Conservation (phyloP, 75 land plant genomes). For the Picea glauca region DNA sequence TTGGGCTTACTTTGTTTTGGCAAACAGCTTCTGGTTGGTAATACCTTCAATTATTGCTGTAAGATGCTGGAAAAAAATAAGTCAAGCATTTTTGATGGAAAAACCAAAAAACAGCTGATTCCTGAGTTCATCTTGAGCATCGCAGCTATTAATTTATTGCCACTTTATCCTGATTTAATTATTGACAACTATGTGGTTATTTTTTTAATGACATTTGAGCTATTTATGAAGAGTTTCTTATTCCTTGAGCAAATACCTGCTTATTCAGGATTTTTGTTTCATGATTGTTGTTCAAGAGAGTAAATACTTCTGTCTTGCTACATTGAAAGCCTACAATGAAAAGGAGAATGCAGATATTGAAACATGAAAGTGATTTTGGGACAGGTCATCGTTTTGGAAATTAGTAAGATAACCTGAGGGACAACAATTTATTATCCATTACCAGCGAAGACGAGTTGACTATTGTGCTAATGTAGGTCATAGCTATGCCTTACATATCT, state of each 20-base stretch:
- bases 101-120: conserved; percentile 8
- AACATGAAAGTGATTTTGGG: neutral
- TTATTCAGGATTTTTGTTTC: neutral
- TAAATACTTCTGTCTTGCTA: neutral
- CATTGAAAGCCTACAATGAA: neutral
- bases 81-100: conserved; percentile 30
- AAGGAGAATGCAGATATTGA: neutral
- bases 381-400: neutral
- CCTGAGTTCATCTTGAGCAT: neutral
- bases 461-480: too few relatives aligned
- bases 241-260: neutral
- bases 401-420: neutral
- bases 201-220: neutral
- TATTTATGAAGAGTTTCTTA: neutral
- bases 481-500: too few relatives aligned
- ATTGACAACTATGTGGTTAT: neutral
- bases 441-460: too few relatives aligned
- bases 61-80: conserved; percentile 73
- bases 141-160: neutral
- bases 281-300: neutral
- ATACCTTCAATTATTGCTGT: conserved; percentile 58
- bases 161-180: too few relatives aligned
- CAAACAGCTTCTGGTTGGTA: conserved; percentile 70
- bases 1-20: conserved; percentile 70
- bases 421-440: too few relatives aligned